Percentiles rank a stretch among this genome's conserved stretches.
Conservation (phyloP, 2,329 filamentous ascomycete genomes). For the Diplodia scrobiculata region DNA sequence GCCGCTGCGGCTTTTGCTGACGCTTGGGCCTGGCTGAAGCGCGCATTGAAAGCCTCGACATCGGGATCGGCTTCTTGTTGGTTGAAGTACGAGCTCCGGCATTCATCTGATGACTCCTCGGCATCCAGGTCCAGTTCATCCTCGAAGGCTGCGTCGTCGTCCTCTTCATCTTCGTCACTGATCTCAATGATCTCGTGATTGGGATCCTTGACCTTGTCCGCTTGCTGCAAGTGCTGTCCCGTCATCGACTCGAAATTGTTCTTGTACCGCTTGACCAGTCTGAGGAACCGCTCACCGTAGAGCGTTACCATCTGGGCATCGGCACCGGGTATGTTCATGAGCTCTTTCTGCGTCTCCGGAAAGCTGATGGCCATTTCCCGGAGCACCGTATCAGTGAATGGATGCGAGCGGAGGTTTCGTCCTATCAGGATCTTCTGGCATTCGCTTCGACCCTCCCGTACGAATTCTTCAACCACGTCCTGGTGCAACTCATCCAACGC, state of each 20-base stretch:
- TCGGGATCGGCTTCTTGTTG: constrained; percentile 21
- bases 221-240: constrained; percentile 36
- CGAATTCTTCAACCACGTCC: constrained; percentile 66
- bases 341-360: constrained; percentile 62
- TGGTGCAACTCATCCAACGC: constrained; percentile 62
- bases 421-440: constrained; percentile 65
- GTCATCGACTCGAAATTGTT: constrained; percentile 41
- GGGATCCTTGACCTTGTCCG: constrained; percentile 42
- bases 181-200: constrained; percentile 47
- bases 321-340: constrained; percentile 66
- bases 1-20: neutral
- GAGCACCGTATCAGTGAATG: constrained; percentile 70
- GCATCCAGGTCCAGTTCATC: constrained; percentile 22
- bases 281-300: constrained; percentile 64
- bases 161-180: constrained; percentile 40
- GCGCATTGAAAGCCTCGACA: constrained; percentile 28
- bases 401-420: constrained; percentile 58
- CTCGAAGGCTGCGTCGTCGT: constrained; percentile 29
- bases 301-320: constrained; percentile 62
- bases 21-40: constrained; percentile 19
- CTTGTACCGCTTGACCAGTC: constrained; percentile 57
- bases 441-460: constrained; percentile 61
- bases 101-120: neutral
- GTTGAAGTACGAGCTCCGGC: constrained; percentile 22
- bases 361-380: constrained; percentile 73